These are phyloP conservation scores for Tuber brumale DNA, from an alignment of 495 filamentous ascomycete species.

Conservation along the genomic window DNA sequence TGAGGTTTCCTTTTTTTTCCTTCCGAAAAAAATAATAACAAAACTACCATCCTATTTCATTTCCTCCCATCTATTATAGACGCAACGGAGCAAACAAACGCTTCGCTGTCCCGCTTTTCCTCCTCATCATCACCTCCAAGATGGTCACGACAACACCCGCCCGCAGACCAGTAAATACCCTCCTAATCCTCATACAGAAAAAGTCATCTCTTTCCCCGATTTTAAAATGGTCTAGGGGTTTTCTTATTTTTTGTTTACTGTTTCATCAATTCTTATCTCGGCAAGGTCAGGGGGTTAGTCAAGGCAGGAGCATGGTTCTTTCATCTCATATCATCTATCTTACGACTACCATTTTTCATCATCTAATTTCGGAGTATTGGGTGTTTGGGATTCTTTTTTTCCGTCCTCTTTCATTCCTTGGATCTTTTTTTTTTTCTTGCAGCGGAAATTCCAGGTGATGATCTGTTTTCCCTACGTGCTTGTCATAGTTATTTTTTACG, in stretches of 20 bases:
- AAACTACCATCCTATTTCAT: background rate
- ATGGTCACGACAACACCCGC: background rate
- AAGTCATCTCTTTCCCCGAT: background rate
- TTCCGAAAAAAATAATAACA: background rate
- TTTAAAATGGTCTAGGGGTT: background rate
- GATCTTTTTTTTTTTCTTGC: background rate
- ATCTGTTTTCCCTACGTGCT: background rate
- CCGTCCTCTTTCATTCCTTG: background rate
- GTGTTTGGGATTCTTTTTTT: background rate
- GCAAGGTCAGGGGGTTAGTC: background rate
- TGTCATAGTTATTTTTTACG: conserved; percentile 1
- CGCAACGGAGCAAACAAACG: background rate
- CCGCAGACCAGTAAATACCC: background rate
- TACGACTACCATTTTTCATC: background rate
- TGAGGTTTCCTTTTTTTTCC: background rate
- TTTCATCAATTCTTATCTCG: conserved; percentile 6
- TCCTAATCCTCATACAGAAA: background rate
- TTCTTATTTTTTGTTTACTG: background rate
- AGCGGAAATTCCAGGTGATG: conserved; percentile 6
- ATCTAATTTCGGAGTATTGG: background rate
- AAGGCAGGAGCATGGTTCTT: background rate
- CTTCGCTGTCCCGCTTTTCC: background rate
- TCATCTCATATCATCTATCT: background rate
- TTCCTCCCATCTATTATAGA: conserved; percentile 3
- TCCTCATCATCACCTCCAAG: background rate